Base-by-base conservation (phyloP, 2,329 filamentous ascomycete genomes). In the Fusarium albosuccineum region DNA sequence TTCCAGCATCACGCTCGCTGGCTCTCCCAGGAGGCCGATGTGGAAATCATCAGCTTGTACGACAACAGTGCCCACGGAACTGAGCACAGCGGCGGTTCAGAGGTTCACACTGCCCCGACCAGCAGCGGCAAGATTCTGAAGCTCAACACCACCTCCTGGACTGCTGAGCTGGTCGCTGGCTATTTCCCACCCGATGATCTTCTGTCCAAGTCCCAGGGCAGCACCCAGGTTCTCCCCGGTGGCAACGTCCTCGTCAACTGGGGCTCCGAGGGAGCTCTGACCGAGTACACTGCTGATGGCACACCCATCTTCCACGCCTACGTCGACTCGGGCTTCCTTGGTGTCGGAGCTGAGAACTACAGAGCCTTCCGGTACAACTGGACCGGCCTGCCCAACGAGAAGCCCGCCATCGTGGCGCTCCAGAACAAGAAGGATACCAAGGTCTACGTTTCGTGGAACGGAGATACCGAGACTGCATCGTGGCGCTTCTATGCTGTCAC, bases 201-300 rank as follows among this genome's bases (percentile, higher is more conserved):
- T 7, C 75, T 82, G 1, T 82, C 85, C 42, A 85, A 82, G 54
- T 86, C 85, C 0, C 81, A 83, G 67, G 81, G 81, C 14, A 81
- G 76, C 46, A 82, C 84, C 14, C 87, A 90, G 65, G 71, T 86
- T 11, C 80, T 89, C 0, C 81, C 83, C 0, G 82, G 82, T 53
- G 84, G 83, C 34, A 85, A 87, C 59, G 82, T 82, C 5, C 75
- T 89, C 37, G 82, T 89, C 42, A 85, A 85, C 66, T 90, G 87
- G 86, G 87, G 87, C 5, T 82, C 80, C 0, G 80, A 80, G 36
- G 83, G 83, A 0, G 82, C 81, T 6, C 63, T 85, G 41, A 85
- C 82, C 2, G 83, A 84, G 70, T 81, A 84, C 66, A 77, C 77
- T 1, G 67, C 77, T 1, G 79, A 82, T 11, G 86, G 86, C 13